A percentile compares a stretch with the other conserved stretches of the same genome.
phyloP scores from a whole-genome alignment of 306 rosid species.

The Comarum palustre region DNA sequence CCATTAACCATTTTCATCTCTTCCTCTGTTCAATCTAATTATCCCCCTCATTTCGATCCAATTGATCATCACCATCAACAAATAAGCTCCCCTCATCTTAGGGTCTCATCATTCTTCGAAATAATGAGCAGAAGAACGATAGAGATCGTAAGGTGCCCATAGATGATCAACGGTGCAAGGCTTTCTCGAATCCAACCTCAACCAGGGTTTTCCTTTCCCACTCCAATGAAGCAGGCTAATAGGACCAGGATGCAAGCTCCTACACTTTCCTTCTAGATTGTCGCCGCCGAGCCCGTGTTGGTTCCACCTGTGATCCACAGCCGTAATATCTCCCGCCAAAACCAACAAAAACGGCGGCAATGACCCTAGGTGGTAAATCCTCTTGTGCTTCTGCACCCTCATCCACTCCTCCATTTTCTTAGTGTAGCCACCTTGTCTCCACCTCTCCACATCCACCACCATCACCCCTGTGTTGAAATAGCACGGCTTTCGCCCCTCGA shows the following conservation, averaged over 20 bases:
- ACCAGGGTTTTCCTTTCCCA: slow-evolving; percentile 93
- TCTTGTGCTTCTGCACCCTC: slow-evolving; percentile 70
- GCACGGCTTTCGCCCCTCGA: slow-evolving; percentile 55
- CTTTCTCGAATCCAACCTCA: slow-evolving; percentile 78
- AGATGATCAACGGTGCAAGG: slow-evolving; percentile 79
- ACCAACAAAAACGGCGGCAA: slow-evolving; percentile 81
- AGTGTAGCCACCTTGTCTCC: slow-evolving; percentile 63
- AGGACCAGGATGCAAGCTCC: slow-evolving; percentile 78
- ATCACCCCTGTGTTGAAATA: slow-evolving; percentile 88
- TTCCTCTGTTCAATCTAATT: slow-evolving; percentile 13
- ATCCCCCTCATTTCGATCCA: slow-evolving; percentile 11
- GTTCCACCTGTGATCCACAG: slow-evolving; percentile 82
- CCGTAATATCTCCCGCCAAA: slow-evolving; percentile 61
- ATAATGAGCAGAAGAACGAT: slow-evolving; percentile 48
- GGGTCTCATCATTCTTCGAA: slow-evolving; percentile 52
- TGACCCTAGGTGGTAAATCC: slow-evolving; percentile 78
- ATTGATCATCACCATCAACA: not conserved
- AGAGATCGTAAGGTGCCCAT: slow-evolving; percentile 88
- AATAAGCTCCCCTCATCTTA: not conserved
- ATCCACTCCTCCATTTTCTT: slow-evolving; percentile 71
- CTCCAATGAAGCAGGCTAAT: slow-evolving; percentile 87
- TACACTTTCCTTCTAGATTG: slow-evolving; percentile 71
- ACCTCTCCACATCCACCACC: slow-evolving; percentile 67
- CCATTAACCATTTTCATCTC: slow-evolving; percentile 22
- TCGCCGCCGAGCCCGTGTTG: slow-evolving; percentile 91